A percentile compares a stretch with the other conserved stretches of the same genome.
Conservation (phyloP, 2,329 filamentous ascomycete genomes). For the Pestalotiopsis sp. region DNA sequence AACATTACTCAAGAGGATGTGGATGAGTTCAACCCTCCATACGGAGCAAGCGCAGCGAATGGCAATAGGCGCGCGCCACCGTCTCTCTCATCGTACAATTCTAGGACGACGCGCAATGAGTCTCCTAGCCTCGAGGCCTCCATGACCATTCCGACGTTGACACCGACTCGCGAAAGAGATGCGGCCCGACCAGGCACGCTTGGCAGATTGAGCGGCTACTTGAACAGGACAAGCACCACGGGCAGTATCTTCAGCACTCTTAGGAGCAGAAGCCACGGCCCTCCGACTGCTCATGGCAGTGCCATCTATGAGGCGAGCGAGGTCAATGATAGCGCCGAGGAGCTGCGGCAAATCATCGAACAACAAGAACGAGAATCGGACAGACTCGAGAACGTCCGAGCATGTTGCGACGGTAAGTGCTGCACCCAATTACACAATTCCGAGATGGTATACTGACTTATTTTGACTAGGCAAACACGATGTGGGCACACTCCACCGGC, state of each 20-base stretch:
- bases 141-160: conserved; percentile 59
- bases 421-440: background rate
- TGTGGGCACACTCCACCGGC: conserved; percentile 61
- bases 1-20: conserved; percentile 65
- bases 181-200: conserved; percentile 48
- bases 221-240: conserved; percentile 48
- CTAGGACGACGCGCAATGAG: conserved; percentile 68
- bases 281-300: conserved; percentile 32
- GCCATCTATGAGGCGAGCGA: conserved; percentile 62
- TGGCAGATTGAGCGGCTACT: conserved; percentile 63
- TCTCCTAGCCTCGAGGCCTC: conserved; percentile 57
- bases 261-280: conserved; percentile 49
- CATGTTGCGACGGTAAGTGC: conserved; percentile 91
- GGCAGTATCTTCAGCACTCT: conserved; percentile 55
- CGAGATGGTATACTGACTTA: conserved; percentile 20
- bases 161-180: conserved; percentile 47
- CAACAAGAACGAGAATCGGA: conserved; percentile 76
- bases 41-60: conserved; percentile 41
- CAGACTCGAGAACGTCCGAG: conserved; percentile 89
- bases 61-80: conserved; percentile 55
- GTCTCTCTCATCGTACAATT: conserved; percentile 82
- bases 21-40: conserved; percentile 80
- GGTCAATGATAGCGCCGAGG: conserved; percentile 79
- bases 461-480: conserved; percentile 68
- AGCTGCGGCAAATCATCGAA: conserved; percentile 79